Conservation (phyloP, 2,329 filamentous ascomycete species). For the Ophiostoma ips region DNA sequence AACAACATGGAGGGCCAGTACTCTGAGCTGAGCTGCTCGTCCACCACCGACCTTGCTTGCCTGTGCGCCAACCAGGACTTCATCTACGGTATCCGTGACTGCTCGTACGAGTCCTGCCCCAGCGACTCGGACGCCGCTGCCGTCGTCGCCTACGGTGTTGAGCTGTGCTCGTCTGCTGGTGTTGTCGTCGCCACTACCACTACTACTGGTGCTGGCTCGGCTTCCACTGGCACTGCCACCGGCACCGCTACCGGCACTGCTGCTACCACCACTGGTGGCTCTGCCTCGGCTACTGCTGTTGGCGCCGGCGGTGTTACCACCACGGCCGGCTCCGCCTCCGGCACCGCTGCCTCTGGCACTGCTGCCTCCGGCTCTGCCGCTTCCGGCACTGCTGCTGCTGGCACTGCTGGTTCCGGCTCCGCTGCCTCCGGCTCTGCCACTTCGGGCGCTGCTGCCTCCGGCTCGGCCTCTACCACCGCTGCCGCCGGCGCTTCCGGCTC, state of each 20-base stretch:
- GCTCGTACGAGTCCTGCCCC: constrained; percentile 30
- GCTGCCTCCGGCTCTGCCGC: neutral
- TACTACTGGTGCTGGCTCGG: constrained; percentile 10
- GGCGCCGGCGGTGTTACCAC: constrained; percentile 12
- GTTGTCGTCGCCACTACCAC: constrained; percentile 22
- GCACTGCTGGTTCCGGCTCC: constrained; percentile 1
- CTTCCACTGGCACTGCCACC: neutral
- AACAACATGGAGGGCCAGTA: constrained; percentile 37
- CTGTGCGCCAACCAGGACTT: constrained; percentile 35
- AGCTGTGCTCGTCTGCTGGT: constrained; percentile 25
- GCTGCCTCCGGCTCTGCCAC: neutral
- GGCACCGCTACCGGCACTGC: neutral
- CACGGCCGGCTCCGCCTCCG: constrained; percentile 1
- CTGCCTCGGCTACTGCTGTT: constrained; percentile 7
- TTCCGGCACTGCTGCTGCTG: neutral
- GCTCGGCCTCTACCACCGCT: neutral
- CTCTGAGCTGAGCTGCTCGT: constrained; percentile 30
- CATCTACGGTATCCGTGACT: constrained; percentile 37
- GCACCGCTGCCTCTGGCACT: neutral
- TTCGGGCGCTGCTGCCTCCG: constrained; percentile 10
- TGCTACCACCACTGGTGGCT: constrained; percentile 14
- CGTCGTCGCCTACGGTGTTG: constrained; percentile 26
- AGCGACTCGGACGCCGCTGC: constrained; percentile 20
- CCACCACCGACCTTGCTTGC: constrained; percentile 26
- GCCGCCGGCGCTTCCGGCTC: neutral